Evolutionary conservation across 164 flowering plant genomes (phyloP).

Genomic region (Berberis vulgaris): DNA sequence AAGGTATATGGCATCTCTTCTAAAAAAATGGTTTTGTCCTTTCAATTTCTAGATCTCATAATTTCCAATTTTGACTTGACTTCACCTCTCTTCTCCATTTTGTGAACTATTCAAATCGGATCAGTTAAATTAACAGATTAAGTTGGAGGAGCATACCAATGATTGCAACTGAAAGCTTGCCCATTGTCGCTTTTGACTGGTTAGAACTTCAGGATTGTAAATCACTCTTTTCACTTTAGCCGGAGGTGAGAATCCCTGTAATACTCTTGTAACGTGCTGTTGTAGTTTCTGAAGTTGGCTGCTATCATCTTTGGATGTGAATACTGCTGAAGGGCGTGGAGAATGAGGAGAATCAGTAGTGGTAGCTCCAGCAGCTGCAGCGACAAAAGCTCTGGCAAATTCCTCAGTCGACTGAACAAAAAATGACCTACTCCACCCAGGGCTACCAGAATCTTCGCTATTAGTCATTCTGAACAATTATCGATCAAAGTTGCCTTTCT

Average conservation of each 20-base stretch:
- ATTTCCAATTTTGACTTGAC: no score
- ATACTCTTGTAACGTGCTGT: slow-evolving; percentile 47
- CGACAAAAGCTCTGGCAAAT: slow-evolving; percentile 74
- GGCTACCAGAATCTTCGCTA: slow-evolving; percentile 65
- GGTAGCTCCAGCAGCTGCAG: slow-evolving; percentile 70
- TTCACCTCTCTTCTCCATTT: no score
- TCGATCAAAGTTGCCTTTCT: slow-evolving; percentile 5
- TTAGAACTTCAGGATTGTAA: slow-evolving; percentile 92
- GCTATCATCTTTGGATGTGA: slow-evolving; percentile 75
- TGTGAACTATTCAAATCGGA: background rate
- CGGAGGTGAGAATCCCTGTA: slow-evolving; percentile 75
- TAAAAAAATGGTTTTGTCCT: no score
- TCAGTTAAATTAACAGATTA: background rate
- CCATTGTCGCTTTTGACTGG: slow-evolving; percentile 98
- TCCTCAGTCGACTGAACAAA: slow-evolving; percentile 81
- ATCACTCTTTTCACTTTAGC: slow-evolving; percentile 43
- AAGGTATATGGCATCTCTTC: no score
- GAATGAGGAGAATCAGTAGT: slow-evolving; percentile 45
- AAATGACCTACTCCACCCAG: slow-evolving; percentile 76
- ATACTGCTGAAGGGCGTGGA: slow-evolving; percentile 79
- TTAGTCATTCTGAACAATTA: slow-evolving; percentile 29
- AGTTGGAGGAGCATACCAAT: slow-evolving; percentile 46
- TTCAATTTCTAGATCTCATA: no score
- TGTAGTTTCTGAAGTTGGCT: slow-evolving; percentile 71
- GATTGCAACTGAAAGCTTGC: slow-evolving; percentile 82